Conservation (phyloP, 495 filamentous ascomycete species). For the Talaromyces liani region DNA sequence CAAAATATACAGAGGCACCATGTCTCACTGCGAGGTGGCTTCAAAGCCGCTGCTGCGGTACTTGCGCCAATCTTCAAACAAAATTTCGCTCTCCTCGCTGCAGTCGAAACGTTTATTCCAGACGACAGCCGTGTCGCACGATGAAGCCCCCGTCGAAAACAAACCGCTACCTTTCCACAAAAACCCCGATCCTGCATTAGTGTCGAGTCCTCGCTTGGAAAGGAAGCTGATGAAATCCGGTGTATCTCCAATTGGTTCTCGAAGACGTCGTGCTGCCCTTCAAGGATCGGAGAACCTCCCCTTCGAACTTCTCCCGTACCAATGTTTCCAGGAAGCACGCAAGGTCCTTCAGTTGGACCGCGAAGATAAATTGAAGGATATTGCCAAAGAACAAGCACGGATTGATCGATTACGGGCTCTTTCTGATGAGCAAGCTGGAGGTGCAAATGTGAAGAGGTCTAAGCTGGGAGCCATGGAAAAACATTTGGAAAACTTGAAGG, state of each 20-base stretch:
- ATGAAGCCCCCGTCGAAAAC: constrained; percentile 32
- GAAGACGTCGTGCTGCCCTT: constrained; percentile 73
- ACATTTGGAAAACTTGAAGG: constrained; percentile 74
- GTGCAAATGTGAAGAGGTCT: constrained; percentile 54
- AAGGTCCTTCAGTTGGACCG: constrained; percentile 75
- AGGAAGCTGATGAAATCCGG: constrained; percentile 50
- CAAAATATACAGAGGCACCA: constrained; percentile 22
- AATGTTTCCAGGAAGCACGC: constrained; percentile 95
- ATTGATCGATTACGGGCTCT: constrained; percentile 53
- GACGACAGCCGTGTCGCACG: constrained; percentile 27
- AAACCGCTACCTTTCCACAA: constrained; percentile 30
- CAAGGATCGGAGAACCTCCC: constrained; percentile 61
- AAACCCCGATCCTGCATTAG: constrained; percentile 41
- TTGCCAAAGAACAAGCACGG: constrained; percentile 49
- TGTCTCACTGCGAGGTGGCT: constrained; percentile 64
- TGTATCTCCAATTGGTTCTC: constrained; percentile 63
- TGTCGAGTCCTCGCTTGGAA: constrained; percentile 49
- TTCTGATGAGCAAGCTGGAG: constrained; percentile 51
- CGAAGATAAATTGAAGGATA: constrained; percentile 65
- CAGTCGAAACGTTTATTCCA: constrained; percentile 31
- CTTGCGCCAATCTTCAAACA: constrained; percentile 40
- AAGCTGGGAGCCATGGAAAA: constrained; percentile 62
- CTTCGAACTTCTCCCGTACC: constrained; percentile 88
- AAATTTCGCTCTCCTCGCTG: constrained; percentile 24
- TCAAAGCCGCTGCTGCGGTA: constrained; percentile 59